phyloP scores from a whole-genome alignment of 495 filamentous ascomycete species.

The Bacidia rubella region DNA sequence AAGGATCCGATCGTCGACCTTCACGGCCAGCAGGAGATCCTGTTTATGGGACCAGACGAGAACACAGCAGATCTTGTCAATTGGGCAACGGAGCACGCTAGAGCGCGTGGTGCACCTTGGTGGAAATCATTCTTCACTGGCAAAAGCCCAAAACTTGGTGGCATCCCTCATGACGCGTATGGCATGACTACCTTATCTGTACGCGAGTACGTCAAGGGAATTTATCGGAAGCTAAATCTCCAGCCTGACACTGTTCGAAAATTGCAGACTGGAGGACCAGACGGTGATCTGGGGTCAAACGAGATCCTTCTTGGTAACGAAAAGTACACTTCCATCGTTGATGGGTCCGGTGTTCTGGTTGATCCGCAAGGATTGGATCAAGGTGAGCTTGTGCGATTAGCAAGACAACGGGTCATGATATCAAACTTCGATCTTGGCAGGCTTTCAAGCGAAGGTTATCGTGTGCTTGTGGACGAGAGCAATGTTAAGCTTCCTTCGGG shows the following conservation, averaged over 20 bases:
- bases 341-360: constrained; percentile 87
- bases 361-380: constrained; percentile 82
- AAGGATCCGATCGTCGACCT: constrained; percentile 97
- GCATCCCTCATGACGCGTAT: constrained; percentile 90
- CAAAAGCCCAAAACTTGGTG: constrained; percentile 88
- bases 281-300: constrained; percentile 93
- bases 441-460: constrained; percentile 76
- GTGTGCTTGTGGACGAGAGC: constrained; percentile 82
- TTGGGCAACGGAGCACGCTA: constrained; percentile 94
- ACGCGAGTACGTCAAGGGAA: constrained; percentile 86
- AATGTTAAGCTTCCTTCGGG: constrained; percentile 76
- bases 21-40: constrained; percentile 83
- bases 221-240: constrained; percentile 87
- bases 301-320: constrained; percentile 93
- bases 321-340: constrained; percentile 84
- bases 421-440: constrained; percentile 73
- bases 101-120: constrained; percentile 79
- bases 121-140: constrained; percentile 99
- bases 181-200: constrained; percentile 98
- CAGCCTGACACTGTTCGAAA: constrained; percentile 73
- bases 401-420: constrained; percentile 81
- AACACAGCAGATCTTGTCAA: constrained; percentile 95
- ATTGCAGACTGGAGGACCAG: constrained; percentile 94
- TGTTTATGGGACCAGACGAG: constrained; percentile 98
- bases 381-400: constrained; percentile 69